phyloP scores from a whole-genome alignment of 2,329 filamentous ascomycete genomes.

The Geosmithia putterillii region DNA sequence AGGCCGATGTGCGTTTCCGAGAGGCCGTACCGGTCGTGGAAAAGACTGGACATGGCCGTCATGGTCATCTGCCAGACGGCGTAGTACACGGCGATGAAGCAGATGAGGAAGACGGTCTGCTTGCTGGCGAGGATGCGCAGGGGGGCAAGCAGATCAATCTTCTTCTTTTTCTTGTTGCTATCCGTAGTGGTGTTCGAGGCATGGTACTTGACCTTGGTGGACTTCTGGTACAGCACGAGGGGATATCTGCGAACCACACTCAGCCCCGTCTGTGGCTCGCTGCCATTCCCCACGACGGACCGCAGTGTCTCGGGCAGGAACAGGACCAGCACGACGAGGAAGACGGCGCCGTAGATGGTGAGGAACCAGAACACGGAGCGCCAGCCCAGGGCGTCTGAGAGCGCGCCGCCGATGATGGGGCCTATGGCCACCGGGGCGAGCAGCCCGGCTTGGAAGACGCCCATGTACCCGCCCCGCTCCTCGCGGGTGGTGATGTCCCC shows the following conservation, averaged over 20 bases:
- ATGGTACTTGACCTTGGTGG: slow-evolving; percentile 22
- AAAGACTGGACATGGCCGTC: slow-evolving; percentile 36
- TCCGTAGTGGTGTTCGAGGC: slow-evolving; percentile 25
- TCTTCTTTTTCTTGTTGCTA: slow-evolving; percentile 10
- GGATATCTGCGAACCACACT: slow-evolving; percentile 23
- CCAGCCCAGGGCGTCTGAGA: slow-evolving; percentile 47
- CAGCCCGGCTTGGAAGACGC: slow-evolving; percentile 31
- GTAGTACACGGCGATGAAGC: slow-evolving; percentile 37
- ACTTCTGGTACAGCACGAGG: slow-evolving; percentile 8
- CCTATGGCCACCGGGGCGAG: slow-evolving; percentile 34
- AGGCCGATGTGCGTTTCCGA: slow-evolving; percentile 31
- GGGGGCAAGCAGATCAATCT: slow-evolving; percentile 29
- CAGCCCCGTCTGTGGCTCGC: slow-evolving; percentile 23
- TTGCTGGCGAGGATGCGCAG: slow-evolving; percentile 33
- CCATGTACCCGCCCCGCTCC: slow-evolving; percentile 49
- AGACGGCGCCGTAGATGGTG: slow-evolving; percentile 29
- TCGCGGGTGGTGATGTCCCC: slow-evolving; percentile 50
- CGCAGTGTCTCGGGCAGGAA: slow-evolving; percentile 41
- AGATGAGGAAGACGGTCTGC: slow-evolving; percentile 27
- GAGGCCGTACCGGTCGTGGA: slow-evolving; percentile 28
- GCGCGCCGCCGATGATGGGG: slow-evolving; percentile 45
- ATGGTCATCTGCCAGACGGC: slow-evolving; percentile 43
- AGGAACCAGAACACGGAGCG: slow-evolving; percentile 51
- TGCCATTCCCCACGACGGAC: slow-evolving; percentile 39
- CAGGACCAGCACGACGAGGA: slow-evolving; percentile 27